Percentiles rank a stretch among this genome's conserved stretches.
Conservation (phyloP, 2,329 filamentous ascomycete species). For the Colletotrichum coccodes region DNA sequence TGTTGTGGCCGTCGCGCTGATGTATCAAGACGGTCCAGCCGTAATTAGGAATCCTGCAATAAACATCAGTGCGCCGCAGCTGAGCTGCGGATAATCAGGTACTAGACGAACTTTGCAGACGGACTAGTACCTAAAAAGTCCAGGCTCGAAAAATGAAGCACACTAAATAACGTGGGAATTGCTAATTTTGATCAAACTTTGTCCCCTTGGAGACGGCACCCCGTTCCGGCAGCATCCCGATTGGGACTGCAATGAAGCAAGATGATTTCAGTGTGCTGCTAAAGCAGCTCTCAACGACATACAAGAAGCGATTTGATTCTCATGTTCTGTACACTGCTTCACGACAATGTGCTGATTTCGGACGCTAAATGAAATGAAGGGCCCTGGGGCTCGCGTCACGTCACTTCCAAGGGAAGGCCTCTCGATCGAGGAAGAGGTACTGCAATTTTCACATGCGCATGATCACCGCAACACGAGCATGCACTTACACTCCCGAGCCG, state of each 20-base stretch:
- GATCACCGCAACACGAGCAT: not conserved
- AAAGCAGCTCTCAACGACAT: too few relatives aligned
- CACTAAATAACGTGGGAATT: too few relatives aligned
- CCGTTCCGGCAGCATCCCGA: not conserved
- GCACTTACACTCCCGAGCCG: slow-evolving; percentile 1
- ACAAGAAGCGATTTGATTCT: too few relatives aligned
- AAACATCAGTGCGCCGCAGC: not conserved
- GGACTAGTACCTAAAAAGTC: too few relatives aligned
- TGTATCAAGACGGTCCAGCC: not conserved
- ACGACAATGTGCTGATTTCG: too few relatives aligned
- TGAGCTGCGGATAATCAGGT: not conserved
- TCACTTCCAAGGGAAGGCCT: not conserved
- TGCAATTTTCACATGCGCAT: too few relatives aligned
- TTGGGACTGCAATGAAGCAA: not conserved
- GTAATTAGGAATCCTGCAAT: too few relatives aligned
- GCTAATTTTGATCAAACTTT: not conserved
- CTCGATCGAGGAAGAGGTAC: too few relatives aligned
- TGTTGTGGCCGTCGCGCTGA: not conserved
- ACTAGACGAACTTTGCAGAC: too few relatives aligned
- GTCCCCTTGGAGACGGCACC: not conserved
- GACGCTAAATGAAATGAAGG: not conserved
- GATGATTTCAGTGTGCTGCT: too few relatives aligned
- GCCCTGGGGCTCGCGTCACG: not conserved
- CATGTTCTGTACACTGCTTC: too few relatives aligned
- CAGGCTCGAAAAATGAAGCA: too few relatives aligned